A percentile compares a stretch with the other conserved stretches of the same genome.
These are phyloP conservation scores for Ophiostoma tasmaniense DNA, from an alignment of 2,329 filamentous ascomycete genomes.

Conservation along the genomic window DNA sequence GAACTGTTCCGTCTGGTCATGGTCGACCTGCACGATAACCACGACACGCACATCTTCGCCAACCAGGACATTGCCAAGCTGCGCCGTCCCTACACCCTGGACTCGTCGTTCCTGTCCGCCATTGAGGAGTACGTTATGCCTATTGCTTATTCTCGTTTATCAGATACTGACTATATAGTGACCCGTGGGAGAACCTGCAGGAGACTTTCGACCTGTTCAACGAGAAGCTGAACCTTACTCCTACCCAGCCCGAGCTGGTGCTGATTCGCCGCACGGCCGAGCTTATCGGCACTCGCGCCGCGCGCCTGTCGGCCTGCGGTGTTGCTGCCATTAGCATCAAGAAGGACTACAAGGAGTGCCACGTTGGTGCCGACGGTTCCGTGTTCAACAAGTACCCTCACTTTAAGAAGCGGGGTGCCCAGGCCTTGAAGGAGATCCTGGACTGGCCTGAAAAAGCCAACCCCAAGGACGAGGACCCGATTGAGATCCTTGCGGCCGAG, in stretches of 20 bases:
- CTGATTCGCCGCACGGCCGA: conserved; percentile 83
- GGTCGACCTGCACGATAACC: conserved; percentile 74
- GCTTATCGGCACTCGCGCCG: conserved; percentile 88
- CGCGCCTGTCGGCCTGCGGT: conserved; percentile 86
- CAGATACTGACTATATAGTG: conserved; percentile 39
- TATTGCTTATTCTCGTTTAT: background rate
- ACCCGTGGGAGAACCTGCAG: conserved; percentile 89
- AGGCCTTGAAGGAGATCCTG: conserved; percentile 86
- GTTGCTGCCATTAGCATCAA: conserved; percentile 95
- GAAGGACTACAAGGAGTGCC: conserved; percentile 79
- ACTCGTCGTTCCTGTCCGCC: conserved; percentile 84
- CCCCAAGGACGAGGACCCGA: conserved; percentile 69
- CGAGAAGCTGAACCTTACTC: conserved; percentile 61
- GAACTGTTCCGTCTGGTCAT: conserved; percentile 88
- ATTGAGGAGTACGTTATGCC: conserved; percentile 68
- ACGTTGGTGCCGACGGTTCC: conserved; percentile 92
- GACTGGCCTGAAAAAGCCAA: conserved; percentile 74
- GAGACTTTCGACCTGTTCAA: conserved; percentile 80
- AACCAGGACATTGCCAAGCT: conserved; percentile 73
- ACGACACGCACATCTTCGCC: conserved; percentile 67
- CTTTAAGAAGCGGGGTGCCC: conserved; percentile 87
- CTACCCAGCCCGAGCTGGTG: conserved; percentile 73
- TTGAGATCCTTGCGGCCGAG: conserved; percentile 82
- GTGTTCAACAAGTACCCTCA: conserved; percentile 99
- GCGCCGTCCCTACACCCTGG: conserved; percentile 78